Percentiles rank a stretch among this genome's conserved stretches.
phyloP scores from a whole-genome alignment of 306 rosid species.

The Nissolia schottii region DNA sequence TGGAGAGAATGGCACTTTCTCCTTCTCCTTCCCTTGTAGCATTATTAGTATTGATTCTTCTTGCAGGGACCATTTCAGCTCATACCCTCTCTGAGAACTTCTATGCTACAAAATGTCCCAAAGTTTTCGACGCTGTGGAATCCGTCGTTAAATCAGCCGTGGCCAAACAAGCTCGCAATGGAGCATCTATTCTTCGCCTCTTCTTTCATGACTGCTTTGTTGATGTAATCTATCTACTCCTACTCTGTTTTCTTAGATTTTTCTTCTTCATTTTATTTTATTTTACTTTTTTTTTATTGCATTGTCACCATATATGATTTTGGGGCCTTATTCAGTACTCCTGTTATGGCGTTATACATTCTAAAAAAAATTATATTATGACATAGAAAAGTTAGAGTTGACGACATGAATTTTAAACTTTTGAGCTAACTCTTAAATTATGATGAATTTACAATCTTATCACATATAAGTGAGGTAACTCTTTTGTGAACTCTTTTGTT shows the following conservation, averaged over 20 bases:
- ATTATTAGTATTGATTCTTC: conserved; percentile 25
- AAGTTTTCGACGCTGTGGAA: conserved; percentile 32
- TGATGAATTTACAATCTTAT: too few relatives aligned
- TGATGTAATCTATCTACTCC: conserved; percentile 36
- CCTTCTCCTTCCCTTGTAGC: conserved; percentile 11
- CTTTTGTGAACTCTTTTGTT: too few relatives aligned
- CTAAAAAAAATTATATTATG: too few relatives aligned
- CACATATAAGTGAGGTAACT: too few relatives aligned
- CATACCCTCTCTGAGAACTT: conserved; percentile 44
- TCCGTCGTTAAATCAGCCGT: conserved; percentile 52
- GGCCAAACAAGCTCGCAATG: conserved; percentile 56
- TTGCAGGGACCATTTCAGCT: conserved; percentile 37
- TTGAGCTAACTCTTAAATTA: too few relatives aligned
- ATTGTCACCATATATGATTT: too few relatives aligned
- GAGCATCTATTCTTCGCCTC: conserved; percentile 83
- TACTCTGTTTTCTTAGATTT: too few relatives aligned
- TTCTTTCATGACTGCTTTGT: conserved; percentile 82
- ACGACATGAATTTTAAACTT: too few relatives aligned
- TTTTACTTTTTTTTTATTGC: too few relatives aligned
- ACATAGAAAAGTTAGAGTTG: too few relatives aligned
- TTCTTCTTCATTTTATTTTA: neutral
- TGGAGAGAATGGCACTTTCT: conserved; percentile 27
- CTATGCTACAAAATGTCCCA: conserved; percentile 59
- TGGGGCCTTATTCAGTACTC: too few relatives aligned
- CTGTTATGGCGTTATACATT: too few relatives aligned